Conservation (phyloP, 73 alveolate genomes). For the Symbiodinium pilosum region DNA sequence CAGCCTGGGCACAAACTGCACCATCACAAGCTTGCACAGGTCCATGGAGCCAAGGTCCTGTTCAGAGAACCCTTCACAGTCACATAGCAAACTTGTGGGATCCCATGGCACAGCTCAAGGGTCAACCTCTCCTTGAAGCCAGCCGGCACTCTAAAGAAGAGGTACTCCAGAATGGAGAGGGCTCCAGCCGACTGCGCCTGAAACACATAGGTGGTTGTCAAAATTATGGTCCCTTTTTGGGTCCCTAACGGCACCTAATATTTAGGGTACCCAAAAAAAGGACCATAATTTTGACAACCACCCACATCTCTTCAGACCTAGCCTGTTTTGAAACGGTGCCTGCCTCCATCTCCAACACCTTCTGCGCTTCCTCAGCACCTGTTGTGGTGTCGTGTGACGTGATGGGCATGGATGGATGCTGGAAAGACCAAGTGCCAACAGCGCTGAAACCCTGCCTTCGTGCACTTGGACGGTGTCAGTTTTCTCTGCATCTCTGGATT, state of each 20-base stretch:
- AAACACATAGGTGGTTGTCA: neutral
- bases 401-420: no score
- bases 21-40: neutral
- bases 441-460: neutral
- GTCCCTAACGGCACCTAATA: no score
- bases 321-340: no score
- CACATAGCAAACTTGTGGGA: neutral
- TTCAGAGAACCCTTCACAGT: no score
- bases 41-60: neutral
- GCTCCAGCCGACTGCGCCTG: constrained; percentile 6
- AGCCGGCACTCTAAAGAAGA: neutral
- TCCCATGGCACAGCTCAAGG: neutral
- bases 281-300: no score
- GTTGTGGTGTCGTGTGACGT: neutral
- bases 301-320: no score
- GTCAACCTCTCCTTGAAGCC: neutral
- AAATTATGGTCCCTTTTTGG: no score
- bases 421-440: no score
- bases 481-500: neutral
- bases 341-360: neutral
- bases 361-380: neutral
- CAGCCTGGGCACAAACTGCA: neutral
- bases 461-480: neutral
- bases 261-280: no score
- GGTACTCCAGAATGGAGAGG: neutral